These are phyloP conservation scores for Leccinellum luteum DNA, from an alignment of 768 basidiomycete genomes.

Conservation along the genomic window DNA sequence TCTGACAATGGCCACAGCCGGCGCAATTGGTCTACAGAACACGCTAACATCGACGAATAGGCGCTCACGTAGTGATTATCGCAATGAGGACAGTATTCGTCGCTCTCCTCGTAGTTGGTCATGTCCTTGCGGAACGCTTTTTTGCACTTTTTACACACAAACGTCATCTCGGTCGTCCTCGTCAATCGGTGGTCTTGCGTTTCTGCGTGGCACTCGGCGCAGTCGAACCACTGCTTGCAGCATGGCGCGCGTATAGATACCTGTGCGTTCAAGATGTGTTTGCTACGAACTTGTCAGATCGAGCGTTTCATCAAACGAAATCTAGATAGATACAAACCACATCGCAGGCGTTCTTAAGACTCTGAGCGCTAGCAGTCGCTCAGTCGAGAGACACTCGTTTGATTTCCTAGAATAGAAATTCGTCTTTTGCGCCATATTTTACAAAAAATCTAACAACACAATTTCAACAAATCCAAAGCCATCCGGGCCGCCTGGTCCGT, in stretches of 20 bases:
- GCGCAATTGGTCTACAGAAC: not conserved
- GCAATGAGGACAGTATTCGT: constrained; percentile 97
- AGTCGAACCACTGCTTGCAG: constrained; percentile 98
- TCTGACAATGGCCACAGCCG: constrained; percentile 42
- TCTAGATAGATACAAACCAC: constrained; percentile 24
- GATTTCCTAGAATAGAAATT: constrained; percentile 6
- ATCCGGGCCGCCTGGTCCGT: constrained; percentile 16
- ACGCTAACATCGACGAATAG: not conserved
- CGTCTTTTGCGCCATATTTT: too few relatives aligned
- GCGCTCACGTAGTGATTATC: constrained; percentile 95
- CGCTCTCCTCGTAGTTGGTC: constrained; percentile 88
- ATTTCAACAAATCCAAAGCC: constrained; percentile 2
- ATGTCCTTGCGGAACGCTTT: constrained; percentile 98
- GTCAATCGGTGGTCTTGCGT: constrained; percentile 66
- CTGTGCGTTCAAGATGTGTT: constrained; percentile 95
- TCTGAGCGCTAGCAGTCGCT: not conserved
- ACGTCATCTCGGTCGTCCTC: constrained; percentile 81
- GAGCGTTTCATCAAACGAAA: not conserved
- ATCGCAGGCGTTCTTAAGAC: constrained; percentile 8
- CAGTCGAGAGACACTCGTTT: not conserved
- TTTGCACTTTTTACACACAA: constrained; percentile 87
- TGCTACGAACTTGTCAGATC: constrained; percentile 45
- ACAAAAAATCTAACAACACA: not conserved
- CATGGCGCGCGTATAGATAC: constrained; percentile 95
- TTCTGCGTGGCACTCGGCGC: constrained; percentile 93